These are phyloP conservation scores for Aspergillus uvarum DNA, from an alignment of 2,329 filamentous ascomycete genomes.

Conservation along the genomic window DNA sequence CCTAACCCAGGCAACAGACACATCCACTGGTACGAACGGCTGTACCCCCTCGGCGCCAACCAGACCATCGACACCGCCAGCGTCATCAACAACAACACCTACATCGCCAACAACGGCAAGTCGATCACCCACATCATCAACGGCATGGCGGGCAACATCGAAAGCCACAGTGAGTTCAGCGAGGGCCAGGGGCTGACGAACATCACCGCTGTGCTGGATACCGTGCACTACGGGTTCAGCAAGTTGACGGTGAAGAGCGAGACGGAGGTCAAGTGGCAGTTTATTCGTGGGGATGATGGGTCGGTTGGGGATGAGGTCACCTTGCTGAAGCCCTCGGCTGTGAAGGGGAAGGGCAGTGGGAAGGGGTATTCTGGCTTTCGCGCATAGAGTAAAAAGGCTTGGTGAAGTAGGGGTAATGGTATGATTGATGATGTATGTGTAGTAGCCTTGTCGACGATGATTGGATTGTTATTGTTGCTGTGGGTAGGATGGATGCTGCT, in stretches of 20 bases:
- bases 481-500: too few relatives aligned
- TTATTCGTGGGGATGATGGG: conserved; percentile 45
- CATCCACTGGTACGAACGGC: conserved; percentile 51
- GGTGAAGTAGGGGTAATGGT: too few relatives aligned
- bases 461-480: too few relatives aligned
- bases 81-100: conserved; percentile 51
- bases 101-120: conserved; percentile 48
- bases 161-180: conserved; percentile 48
- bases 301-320: conserved; percentile 41
- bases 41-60: conserved; percentile 40
- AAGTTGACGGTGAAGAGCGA: conserved; percentile 47
- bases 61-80: conserved; percentile 44
- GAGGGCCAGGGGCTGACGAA: conserved; percentile 35
- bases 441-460: too few relatives aligned
- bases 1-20: conserved; percentile 30
- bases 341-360: background rate
- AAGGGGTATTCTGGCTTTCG: background rate
- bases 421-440: too few relatives aligned
- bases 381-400: background rate
- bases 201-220: conserved; percentile 49
- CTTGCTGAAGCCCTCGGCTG: conserved; percentile 29
- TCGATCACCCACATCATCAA: conserved; percentile 54
- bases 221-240: conserved; percentile 50
- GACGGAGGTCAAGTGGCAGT: conserved; percentile 47
- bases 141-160: conserved; percentile 56